A percentile compares a stretch with the other conserved stretches of the same genome.
phyloP scores from a whole-genome alignment of 805 yeast species.

The Hanseniaspora occidentalis region DNA sequence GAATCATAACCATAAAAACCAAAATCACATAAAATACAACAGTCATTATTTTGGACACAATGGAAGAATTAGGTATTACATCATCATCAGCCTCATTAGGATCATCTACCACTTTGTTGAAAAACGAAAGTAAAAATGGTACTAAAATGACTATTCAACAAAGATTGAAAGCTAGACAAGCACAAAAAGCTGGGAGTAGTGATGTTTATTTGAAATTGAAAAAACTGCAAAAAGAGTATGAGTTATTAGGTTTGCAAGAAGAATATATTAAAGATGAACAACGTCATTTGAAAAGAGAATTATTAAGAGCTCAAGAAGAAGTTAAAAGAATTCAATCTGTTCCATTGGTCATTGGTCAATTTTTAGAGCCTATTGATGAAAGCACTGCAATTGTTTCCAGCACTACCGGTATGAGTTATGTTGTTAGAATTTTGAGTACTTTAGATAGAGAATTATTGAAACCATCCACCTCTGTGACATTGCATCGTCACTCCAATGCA shows the following conservation, averaged over 20 bases:
- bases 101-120: background rate
- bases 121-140: background rate
- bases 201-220: constrained; percentile 80
- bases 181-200: constrained; percentile 23
- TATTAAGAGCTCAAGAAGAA: constrained; percentile 95
- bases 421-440: constrained; percentile 88
- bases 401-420: constrained; percentile 95
- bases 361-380: constrained; percentile 93
- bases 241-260: constrained; percentile 75
- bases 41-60: too few species aligned
- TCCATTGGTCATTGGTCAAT: constrained; percentile 96
- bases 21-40: background rate
- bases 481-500: constrained; percentile 97
- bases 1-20: background rate
- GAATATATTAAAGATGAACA: constrained; percentile 97
- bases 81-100: constrained; percentile 9
- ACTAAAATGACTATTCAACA: constrained; percentile 23
- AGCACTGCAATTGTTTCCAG: constrained; percentile 94
- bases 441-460: constrained; percentile 88
- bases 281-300: constrained; percentile 87
- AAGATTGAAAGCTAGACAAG: constrained; percentile 19
- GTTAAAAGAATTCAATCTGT: constrained; percentile 96
- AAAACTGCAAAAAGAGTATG: constrained; percentile 82
- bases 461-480: constrained; percentile 90
- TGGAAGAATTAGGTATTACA: constrained; percentile 55